These are phyloP conservation scores for Penicillium sp. DNA, from an alignment of 2,329 filamentous ascomycete genomes.

Conservation along the genomic window DNA sequence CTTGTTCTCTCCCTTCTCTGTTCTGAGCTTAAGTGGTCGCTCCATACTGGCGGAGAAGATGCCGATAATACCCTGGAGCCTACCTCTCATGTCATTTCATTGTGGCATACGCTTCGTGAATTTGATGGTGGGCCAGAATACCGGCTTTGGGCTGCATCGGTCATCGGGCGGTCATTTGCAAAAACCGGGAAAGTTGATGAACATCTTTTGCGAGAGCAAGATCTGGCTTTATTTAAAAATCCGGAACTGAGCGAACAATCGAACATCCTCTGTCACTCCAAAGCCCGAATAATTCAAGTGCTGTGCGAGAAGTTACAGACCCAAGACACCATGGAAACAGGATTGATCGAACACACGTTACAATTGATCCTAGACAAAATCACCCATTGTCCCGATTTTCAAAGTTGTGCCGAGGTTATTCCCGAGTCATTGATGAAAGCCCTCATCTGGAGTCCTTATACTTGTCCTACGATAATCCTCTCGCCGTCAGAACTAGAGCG, in stretches of 20 bases:
- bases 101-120: constrained; percentile 78
- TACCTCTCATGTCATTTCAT: constrained; percentile 62
- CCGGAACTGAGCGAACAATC: constrained; percentile 7
- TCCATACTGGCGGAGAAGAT: constrained; percentile 63
- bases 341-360: constrained; percentile 50
- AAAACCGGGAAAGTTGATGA: constrained; percentile 67
- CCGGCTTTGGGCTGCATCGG: constrained; percentile 80
- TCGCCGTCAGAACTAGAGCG: constrained; percentile 23
- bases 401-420: constrained; percentile 42
- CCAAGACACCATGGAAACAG: constrained; percentile 54
- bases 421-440: constrained; percentile 43
- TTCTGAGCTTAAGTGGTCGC: constrained; percentile 67
- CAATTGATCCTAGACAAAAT: constrained; percentile 47
- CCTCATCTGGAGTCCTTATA: constrained; percentile 48
- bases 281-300: constrained; percentile 64
- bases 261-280: constrained; percentile 51
- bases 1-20: constrained; percentile 61
- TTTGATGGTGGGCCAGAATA: constrained; percentile 69
- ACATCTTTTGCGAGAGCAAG: constrained; percentile 51
- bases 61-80: constrained; percentile 68
- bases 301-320: constrained; percentile 66
- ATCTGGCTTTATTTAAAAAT: constrained; percentile 29
- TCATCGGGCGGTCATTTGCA: constrained; percentile 82
- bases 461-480: constrained; percentile 39
- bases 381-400: constrained; percentile 31